These are phyloP conservation scores for Rhodocollybia butyracea DNA, from an alignment of 768 basidiomycete genomes.

Conservation along the genomic window DNA sequence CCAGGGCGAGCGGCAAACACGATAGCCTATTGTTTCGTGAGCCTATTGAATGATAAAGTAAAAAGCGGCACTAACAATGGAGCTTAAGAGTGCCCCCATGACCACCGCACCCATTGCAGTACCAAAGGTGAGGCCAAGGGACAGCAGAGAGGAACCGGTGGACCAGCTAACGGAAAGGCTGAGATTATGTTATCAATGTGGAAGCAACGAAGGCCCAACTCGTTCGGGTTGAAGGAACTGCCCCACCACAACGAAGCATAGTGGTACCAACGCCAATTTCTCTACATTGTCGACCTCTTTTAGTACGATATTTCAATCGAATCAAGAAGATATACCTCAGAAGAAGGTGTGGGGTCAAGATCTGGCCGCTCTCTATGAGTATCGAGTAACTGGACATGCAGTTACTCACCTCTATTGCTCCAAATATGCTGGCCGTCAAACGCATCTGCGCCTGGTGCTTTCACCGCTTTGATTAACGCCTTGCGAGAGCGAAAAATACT, in stretches of 20 bases:
- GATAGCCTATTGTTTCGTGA: constrained; percentile 13
- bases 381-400: neutral
- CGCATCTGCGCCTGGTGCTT: constrained; percentile 2
- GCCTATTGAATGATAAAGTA: neutral
- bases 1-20: constrained; percentile 17
- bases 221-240: constrained; percentile 1
- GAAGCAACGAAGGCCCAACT: neutral
- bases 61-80: constrained; percentile 2
- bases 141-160: constrained; percentile 18
- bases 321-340: neutral
- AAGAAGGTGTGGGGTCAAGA: neutral
- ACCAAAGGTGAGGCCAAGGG: constrained; percentile 19
- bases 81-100: constrained; percentile 15
- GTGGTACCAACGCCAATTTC: constrained; percentile 6
- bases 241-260: constrained; percentile 4
- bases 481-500: neutral
- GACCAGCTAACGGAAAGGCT: constrained; percentile 12
- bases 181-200: neutral
- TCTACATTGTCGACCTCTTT: neutral
- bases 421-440: neutral
- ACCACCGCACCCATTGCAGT: constrained; percentile 19
- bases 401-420: constrained; percentile 1
- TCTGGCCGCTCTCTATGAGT: neutral
- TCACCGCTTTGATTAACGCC: neutral
- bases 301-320: neutral